phyloP scores from a whole-genome alignment of 371 early-diverging fungal genomes.

The Batkoa obscura region DNA sequence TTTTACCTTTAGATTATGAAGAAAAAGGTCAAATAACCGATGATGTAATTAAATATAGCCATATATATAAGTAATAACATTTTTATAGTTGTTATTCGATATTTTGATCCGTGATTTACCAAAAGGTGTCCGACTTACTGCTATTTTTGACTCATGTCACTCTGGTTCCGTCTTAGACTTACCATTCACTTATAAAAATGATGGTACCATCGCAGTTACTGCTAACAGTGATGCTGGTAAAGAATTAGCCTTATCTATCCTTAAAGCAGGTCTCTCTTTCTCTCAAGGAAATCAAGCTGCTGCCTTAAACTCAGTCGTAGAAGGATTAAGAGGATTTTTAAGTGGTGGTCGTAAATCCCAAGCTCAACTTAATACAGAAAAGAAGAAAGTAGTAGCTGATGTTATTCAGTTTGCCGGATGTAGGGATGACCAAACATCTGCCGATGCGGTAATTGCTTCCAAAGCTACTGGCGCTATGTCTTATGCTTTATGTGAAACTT shows the following conservation, averaged over 20 bases:
- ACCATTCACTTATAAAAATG: slow-evolving; percentile 58
- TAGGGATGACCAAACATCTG: slow-evolving; percentile 77
- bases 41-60: slow-evolving; percentile 14
- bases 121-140: slow-evolving; percentile 30
- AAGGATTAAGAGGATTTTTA: slow-evolving; percentile 12
- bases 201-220: slow-evolving; percentile 33
- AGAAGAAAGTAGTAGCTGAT: slow-evolving; percentile 45
- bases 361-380: slow-evolving; percentile 17
- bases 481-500: slow-evolving; percentile 51
- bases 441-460: slow-evolving; percentile 43
- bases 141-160: slow-evolving; percentile 39
- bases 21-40: slow-evolving; percentile 35
- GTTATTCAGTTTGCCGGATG: slow-evolving; percentile 68
- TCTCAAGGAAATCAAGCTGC: slow-evolving; percentile 24
- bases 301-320: slow-evolving; percentile 18
- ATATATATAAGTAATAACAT: background rate
- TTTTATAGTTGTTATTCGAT: slow-evolving; percentile 23
- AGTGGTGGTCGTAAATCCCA: slow-evolving; percentile 16
- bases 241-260: slow-evolving; percentile 24
- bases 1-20: slow-evolving; percentile 38
- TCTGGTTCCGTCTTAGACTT: slow-evolving; percentile 55
- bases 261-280: slow-evolving; percentile 30
- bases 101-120: slow-evolving; percentile 30
- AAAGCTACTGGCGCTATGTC: slow-evolving; percentile 72
- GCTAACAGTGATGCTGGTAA: slow-evolving; percentile 22